A percentile compares a stretch with the other conserved stretches of the same genome.
phyloP scores from a whole-genome alignment of 2,329 filamentous ascomycete species.

The Aspergillus uvarum region DNA sequence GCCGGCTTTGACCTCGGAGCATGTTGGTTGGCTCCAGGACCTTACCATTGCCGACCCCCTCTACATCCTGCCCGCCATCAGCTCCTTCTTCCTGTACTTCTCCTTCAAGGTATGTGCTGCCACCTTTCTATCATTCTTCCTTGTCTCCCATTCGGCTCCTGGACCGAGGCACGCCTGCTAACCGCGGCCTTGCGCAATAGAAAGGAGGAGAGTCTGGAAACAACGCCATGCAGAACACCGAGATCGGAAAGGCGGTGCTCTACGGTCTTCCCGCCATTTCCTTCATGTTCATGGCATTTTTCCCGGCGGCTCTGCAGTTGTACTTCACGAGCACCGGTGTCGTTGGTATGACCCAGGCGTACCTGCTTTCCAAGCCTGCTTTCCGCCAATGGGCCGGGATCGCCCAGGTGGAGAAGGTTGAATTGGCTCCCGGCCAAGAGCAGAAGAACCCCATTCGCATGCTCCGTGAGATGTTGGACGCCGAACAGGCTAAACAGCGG shows the following conservation, averaged over 20 bases:
- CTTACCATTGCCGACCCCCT: conserved; percentile 74
- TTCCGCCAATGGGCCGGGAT: conserved; percentile 34
- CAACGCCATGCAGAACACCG: conserved; percentile 31
- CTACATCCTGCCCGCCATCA: conserved; percentile 68
- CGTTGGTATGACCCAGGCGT: conserved; percentile 45
- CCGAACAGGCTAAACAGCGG: conserved; percentile 13
- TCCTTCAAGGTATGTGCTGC: conserved; percentile 56
- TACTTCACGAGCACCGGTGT: conserved; percentile 56
- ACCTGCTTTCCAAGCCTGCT: conserved; percentile 40
- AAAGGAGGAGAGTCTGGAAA: conserved; percentile 40
- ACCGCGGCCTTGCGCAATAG: conserved; percentile 19
- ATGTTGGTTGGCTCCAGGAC: conserved; percentile 75
- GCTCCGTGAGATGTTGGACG: conserved; percentile 16
- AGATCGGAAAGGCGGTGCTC: conserved; percentile 36
- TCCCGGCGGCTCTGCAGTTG: conserved; percentile 60
- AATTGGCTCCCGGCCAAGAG: background rate
- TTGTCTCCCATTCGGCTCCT: background rate
- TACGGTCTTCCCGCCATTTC: conserved; percentile 55
- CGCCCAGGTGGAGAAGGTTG: conserved; percentile 18
- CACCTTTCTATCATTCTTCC: conserved; percentile 11
- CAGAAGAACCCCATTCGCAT: conserved; percentile 20
- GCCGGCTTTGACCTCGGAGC: conserved; percentile 70
- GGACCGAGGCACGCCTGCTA: background rate
- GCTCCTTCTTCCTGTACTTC: conserved; percentile 57
- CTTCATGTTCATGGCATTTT: conserved; percentile 54